phyloP scores from a whole-genome alignment of 129 eudicot genomes.

The Artemisia argyi region DNA sequence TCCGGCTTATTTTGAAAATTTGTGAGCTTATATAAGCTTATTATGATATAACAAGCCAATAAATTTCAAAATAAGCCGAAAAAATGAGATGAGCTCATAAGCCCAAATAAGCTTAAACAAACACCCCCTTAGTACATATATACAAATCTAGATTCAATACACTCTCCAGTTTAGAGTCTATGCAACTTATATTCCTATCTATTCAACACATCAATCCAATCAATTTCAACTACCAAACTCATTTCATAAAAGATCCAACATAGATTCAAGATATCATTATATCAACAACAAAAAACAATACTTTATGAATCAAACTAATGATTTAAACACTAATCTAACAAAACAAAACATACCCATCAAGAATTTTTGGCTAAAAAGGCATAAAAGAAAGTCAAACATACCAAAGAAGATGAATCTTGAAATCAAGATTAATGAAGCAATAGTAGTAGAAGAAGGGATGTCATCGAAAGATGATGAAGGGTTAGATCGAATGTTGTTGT shows the following conservation, averaged over 20 bases:
- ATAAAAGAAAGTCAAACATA: constrained; percentile 25
- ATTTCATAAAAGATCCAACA: constrained; percentile 19
- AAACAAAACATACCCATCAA: neutral
- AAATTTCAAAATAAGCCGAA: no score
- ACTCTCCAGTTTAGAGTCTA: no score
- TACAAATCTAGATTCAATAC: no score
- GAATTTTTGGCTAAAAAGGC: neutral
- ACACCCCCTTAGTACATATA: no score
- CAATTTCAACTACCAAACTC: neutral
- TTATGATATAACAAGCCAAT: no score
- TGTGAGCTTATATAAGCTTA: no score
- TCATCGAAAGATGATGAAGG: constrained; percentile 1
- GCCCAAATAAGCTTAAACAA: no score
- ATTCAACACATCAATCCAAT: no score
- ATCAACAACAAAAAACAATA: neutral
- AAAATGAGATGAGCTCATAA: no score
- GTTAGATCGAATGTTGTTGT: constrained; percentile 18
- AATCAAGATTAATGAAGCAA: constrained; percentile 23
- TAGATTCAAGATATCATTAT: constrained; percentile 11
- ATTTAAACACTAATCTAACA: neutral
- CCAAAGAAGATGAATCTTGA: constrained; percentile 16
- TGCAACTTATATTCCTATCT: no score
- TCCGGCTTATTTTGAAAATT: no score
- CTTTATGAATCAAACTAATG: neutral
- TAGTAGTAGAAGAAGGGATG: neutral